Evolutionary conservation across 2,329 filamentous ascomycete genomes (phyloP).

Genomic region (Dactylonectria estremocensis): DNA sequence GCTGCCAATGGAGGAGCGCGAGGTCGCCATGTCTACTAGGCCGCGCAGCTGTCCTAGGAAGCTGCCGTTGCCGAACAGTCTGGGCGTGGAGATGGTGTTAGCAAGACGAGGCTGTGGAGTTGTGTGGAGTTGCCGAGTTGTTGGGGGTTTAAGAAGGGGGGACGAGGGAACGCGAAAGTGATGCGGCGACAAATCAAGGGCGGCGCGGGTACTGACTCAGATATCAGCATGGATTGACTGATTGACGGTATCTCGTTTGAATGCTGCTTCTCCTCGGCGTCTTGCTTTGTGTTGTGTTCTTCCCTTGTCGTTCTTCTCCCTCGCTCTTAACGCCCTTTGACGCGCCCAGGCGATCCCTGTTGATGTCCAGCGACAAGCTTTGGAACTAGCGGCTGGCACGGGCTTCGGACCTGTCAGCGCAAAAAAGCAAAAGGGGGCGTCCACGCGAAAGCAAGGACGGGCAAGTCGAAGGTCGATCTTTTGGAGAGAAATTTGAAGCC

Average conservation of each 20-base stretch:
- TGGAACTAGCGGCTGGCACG: slow-evolving; percentile 47
- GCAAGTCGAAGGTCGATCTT: too few relatives aligned
- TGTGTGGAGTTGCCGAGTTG: slow-evolving; percentile 16
- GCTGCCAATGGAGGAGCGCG: slow-evolving; percentile 32
- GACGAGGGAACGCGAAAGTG: slow-evolving; percentile 17
- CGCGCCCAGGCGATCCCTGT: slow-evolving; percentile 47
- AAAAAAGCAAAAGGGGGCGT: slow-evolving; percentile 40
- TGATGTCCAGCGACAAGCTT: slow-evolving; percentile 45
- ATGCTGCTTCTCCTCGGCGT: slow-evolving; percentile 26
- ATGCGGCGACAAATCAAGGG: not conserved
- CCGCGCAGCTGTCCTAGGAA: slow-evolving; percentile 50
- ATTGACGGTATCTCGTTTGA: slow-evolving; percentile 22
- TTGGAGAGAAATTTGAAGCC: not conserved
- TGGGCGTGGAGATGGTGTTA: slow-evolving; percentile 37
- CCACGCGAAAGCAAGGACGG: slow-evolving; percentile 10
- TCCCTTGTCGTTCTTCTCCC: slow-evolving; percentile 32
- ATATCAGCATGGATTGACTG: slow-evolving; percentile 45
- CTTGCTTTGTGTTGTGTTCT: slow-evolving; percentile 30
- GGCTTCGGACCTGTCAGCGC: slow-evolving; percentile 43
- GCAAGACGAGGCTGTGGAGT: slow-evolving; percentile 11
- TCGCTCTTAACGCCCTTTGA: slow-evolving; percentile 39
- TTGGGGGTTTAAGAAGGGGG: not conserved
- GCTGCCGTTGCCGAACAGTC: slow-evolving; percentile 46
- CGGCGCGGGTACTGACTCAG: slow-evolving; percentile 47
- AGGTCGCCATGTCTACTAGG: slow-evolving; percentile 49